phyloP scores from a whole-genome alignment of 78 protist genomes.

The Anaeramoeba ignava region DNA sequence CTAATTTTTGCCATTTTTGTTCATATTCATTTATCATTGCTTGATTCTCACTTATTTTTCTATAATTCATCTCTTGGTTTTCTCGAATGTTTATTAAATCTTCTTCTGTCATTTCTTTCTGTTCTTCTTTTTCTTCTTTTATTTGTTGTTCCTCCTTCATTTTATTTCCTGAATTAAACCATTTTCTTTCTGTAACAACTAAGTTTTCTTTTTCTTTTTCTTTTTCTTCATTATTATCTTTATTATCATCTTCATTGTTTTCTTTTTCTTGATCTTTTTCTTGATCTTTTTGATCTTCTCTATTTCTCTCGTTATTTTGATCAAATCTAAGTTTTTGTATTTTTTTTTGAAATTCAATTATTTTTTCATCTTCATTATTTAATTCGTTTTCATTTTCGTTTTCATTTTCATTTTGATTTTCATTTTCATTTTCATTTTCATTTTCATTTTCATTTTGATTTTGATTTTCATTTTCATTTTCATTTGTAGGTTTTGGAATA shows the following conservation, averaged over 20 bases:
- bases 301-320: too few species aligned
- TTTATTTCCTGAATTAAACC: neutral
- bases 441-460: neutral
- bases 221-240: neutral
- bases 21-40: neutral
- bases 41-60: neutral
- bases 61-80: constrained; percentile 9
- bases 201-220: neutral
- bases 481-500: too few species aligned
- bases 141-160: neutral
- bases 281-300: too few species aligned
- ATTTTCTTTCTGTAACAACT: neutral
- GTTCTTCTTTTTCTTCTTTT: neutral
- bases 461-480: neutral
- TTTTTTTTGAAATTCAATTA: too few species aligned
- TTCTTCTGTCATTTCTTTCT: neutral
- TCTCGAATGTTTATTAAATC: neutral
- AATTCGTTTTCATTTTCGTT: constrained; percentile 1
- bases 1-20: constrained; percentile 51
- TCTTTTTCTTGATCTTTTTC: too few species aligned
- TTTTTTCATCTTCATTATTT: neutral
- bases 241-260: neutral
- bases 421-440: neutral
- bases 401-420: constrained; percentile 7
- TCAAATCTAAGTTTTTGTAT: too few species aligned